Evolutionary conservation across 1,284 basidiomycete genomes (phyloP).

Genomic region (Pascua sp.): DNA sequence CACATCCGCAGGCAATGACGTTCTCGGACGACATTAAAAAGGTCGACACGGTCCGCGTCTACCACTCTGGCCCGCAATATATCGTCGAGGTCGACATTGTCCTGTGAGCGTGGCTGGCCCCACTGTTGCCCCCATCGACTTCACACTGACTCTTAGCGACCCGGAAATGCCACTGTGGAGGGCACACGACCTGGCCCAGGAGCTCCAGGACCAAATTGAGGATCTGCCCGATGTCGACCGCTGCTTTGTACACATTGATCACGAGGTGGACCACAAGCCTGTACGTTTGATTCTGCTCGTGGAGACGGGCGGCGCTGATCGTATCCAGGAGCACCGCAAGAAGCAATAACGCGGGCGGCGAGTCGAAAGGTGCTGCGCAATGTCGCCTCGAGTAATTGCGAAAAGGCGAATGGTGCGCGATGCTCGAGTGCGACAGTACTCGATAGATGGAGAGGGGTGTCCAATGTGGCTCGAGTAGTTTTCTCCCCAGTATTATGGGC

Average conservation of each 20-base stretch:
- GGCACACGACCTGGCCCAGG: slow-evolving; percentile 88
- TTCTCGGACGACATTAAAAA: slow-evolving; percentile 81
- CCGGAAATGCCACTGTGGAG: slow-evolving; percentile 83
- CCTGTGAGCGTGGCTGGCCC: slow-evolving; percentile 51
- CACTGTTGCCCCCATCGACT: background rate
- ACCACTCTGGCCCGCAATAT: slow-evolving; percentile 71
- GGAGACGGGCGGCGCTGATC: too few species aligned
- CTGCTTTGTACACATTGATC: slow-evolving; percentile 90
- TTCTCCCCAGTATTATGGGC: too few species aligned
- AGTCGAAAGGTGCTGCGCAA: too few species aligned
- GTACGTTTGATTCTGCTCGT: slow-evolving; percentile 2
- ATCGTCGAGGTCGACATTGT: slow-evolving; percentile 95
- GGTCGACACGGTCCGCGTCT: slow-evolving; percentile 83
- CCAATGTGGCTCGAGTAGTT: too few species aligned
- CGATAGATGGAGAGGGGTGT: too few species aligned
- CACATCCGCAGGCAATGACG: slow-evolving; percentile 59
- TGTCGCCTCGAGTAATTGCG: too few species aligned
- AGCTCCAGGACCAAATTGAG: slow-evolving; percentile 91
- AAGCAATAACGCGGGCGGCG: background rate
- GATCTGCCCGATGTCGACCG: slow-evolving; percentile 84
- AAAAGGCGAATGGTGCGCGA: too few species aligned
- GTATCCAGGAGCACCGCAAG: slow-evolving; percentile 27
- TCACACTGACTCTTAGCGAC: slow-evolving; percentile 48
- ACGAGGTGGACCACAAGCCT: slow-evolving; percentile 72
- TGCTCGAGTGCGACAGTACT: too few species aligned